These are phyloP conservation scores for Ophiostoma himal-ulmi DNA, from an alignment of 2,329 filamentous ascomycete genomes.

Conservation along the genomic window DNA sequence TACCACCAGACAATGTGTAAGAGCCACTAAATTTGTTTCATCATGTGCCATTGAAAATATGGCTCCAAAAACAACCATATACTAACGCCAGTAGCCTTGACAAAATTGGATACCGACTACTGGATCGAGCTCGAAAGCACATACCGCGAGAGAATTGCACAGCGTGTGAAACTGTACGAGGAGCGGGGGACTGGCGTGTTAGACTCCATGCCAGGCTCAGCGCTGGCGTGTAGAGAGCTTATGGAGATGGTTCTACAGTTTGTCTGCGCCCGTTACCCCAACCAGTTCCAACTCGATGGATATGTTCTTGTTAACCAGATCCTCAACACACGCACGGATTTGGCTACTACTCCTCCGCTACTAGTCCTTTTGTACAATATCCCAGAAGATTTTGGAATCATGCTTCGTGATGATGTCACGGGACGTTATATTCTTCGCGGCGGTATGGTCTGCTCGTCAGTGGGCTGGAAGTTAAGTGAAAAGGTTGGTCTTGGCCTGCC, in stretches of 20 bases:
- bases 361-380: conserved; percentile 68
- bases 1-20: conserved; percentile 91
- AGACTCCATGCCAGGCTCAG: conserved; percentile 63
- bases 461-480: conserved; percentile 71
- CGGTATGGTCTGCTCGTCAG: conserved; percentile 68
- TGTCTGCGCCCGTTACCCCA: conserved; percentile 69
- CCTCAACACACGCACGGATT: conserved; percentile 50
- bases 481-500: conserved; percentile 68
- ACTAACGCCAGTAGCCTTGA: conserved; percentile 53
- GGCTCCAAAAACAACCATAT: neutral
- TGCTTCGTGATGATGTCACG: conserved; percentile 62
- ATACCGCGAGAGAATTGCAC: conserved; percentile 60
- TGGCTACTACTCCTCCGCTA: conserved; percentile 57
- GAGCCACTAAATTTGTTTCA: conserved; percentile 32
- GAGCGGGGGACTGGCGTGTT: conserved; percentile 61
- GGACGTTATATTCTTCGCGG: conserved; percentile 71
- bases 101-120: conserved; percentile 73
- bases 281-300: conserved; percentile 57
- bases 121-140: conserved; percentile 82
- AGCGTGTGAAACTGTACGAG: conserved; percentile 60
- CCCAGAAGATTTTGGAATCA: conserved; percentile 78
- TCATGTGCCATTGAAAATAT: too few relatives aligned
- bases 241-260: conserved; percentile 86
- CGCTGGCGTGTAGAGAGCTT: conserved; percentile 74
- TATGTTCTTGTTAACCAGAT: conserved; percentile 64